A percentile compares a stretch with the other conserved stretches of the same genome.
These are phyloP conservation scores for Diaporthe aspalathi DNA, from an alignment of 2,329 filamentous ascomycete species.

Conservation along the genomic window DNA sequence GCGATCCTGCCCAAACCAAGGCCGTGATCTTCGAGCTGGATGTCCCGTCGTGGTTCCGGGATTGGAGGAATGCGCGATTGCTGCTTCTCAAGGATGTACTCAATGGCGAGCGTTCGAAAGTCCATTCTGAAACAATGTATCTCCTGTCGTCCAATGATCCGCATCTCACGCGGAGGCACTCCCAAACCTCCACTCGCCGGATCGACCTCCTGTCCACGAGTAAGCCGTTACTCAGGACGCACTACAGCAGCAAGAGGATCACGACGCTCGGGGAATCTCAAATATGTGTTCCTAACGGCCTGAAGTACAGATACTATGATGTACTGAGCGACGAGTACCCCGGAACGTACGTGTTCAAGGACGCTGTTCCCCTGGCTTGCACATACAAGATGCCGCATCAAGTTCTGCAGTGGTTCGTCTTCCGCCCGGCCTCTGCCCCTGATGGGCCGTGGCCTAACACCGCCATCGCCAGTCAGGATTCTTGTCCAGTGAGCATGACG, in stretches of 20 bases:
- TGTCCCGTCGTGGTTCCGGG: conserved; percentile 52
- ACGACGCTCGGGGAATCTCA: conserved; percentile 45
- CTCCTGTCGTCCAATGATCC: background rate
- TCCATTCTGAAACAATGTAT: background rate
- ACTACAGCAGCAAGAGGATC: conserved; percentile 44
- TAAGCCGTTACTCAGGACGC: conserved; percentile 52
- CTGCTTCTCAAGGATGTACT: conserved; percentile 54
- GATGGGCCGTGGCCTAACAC: conserved; percentile 56
- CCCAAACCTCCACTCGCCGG: background rate
- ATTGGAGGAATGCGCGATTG: conserved; percentile 62
- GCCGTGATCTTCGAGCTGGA: conserved; percentile 65
- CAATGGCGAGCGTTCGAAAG: conserved; percentile 28
- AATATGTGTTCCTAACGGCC: conserved; percentile 59
- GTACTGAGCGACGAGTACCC: background rate
- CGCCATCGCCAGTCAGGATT: conserved; percentile 60
- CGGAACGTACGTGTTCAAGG: background rate
- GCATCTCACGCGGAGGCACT: background rate
- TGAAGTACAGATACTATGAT: conserved; percentile 56
- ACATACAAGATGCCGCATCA: conserved; percentile 49
- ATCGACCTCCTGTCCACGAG: conserved; percentile 50
- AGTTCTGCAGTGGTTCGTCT: conserved; percentile 54
- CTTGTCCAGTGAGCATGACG: conserved; percentile 60
- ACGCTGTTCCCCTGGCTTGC: conserved; percentile 49
- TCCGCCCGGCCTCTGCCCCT: conserved; percentile 44
- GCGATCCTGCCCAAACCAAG: conserved; percentile 47